A percentile compares a stretch with the other conserved stretches of the same genome.
phyloP scores from a whole-genome alignment of 1,284 basidiomycete genomes.

The Mycosarcoma mackinlayi region DNA sequence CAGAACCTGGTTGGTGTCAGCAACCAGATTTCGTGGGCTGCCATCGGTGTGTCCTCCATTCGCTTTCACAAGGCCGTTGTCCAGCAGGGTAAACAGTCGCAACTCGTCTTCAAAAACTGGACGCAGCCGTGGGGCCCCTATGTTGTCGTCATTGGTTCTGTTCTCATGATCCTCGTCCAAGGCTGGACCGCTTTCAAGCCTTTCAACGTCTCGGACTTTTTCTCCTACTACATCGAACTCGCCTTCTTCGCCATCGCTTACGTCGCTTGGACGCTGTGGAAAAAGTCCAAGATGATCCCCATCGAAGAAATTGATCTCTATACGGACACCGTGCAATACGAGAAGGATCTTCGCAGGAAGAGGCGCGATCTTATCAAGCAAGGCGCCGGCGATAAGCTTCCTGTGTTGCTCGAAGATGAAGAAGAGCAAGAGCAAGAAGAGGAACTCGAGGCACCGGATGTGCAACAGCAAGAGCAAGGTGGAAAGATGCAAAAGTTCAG shows the following conservation, averaged over 20 bases:
- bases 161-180: conserved; percentile 64
- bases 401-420: conserved; percentile 32
- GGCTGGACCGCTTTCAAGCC: conserved; percentile 58
- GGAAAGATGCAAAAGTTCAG: conserved; percentile 16
- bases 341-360: conserved; percentile 27
- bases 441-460: background rate
- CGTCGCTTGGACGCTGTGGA: conserved; percentile 49
- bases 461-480: background rate
- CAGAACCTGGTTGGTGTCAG: conserved; percentile 77
- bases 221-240: conserved; percentile 70
- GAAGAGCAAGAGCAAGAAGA: conserved; percentile 26
- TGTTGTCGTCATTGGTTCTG: conserved; percentile 50
- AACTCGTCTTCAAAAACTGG: conserved; percentile 71
- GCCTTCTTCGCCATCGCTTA: conserved; percentile 48
- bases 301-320: conserved; percentile 60
- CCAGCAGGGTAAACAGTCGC: conserved; percentile 71
- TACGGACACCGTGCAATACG: conserved; percentile 51
- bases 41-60: conserved; percentile 79
- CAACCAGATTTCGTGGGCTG: conserved; percentile 84
- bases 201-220: conserved; percentile 61
- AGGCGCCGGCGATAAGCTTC: conserved; percentile 23
- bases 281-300: conserved; percentile 38
- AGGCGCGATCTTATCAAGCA: conserved; percentile 24
- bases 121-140: conserved; percentile 66
- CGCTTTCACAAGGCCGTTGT: conserved; percentile 77